phyloP scores from a whole-genome alignment of 192 early-diverging fungal species.

The Coemansia sp. region DNA sequence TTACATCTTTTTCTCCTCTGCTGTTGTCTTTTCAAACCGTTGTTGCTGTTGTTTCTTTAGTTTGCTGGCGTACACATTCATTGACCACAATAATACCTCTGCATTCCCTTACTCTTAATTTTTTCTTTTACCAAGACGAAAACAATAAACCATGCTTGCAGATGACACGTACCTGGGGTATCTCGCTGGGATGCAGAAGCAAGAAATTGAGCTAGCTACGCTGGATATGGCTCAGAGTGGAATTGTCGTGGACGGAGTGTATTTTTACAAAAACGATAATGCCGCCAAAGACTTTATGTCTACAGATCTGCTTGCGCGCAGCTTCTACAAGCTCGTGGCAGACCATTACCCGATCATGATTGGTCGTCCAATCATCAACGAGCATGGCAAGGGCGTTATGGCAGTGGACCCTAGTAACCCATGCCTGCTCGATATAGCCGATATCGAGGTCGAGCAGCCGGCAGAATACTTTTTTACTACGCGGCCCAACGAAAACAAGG shows the following conservation, averaged over 20 bases:
- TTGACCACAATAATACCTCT: no score
- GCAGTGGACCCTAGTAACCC: conserved; percentile 24
- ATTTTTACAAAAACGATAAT: conserved; percentile 20
- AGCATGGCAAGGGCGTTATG: conserved; percentile 23
- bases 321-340: conserved; percentile 27
- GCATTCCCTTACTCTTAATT: no score
- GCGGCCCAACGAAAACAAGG: background rate
- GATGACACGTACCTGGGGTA: background rate
- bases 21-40: no score
- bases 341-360: conserved; percentile 42
- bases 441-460: conserved; percentile 18
- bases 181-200: conserved; percentile 11
- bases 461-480: conserved; percentile 26
- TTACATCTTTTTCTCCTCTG: no score
- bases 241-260: conserved; percentile 18
- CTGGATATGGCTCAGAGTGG: conserved; percentile 35
- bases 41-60: no score
- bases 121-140: no score
- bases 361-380: conserved; percentile 22
- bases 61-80: no score
- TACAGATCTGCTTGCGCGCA: conserved; percentile 14
- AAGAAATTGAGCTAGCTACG: conserved; percentile 35
- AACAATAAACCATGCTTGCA: background rate
- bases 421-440: conserved; percentile 35
- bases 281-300: conserved; percentile 27